These are phyloP conservation scores for Chytriomyces sp. DNA, from an alignment of 192 early-diverging fungal genomes.

Conservation along the genomic window DNA sequence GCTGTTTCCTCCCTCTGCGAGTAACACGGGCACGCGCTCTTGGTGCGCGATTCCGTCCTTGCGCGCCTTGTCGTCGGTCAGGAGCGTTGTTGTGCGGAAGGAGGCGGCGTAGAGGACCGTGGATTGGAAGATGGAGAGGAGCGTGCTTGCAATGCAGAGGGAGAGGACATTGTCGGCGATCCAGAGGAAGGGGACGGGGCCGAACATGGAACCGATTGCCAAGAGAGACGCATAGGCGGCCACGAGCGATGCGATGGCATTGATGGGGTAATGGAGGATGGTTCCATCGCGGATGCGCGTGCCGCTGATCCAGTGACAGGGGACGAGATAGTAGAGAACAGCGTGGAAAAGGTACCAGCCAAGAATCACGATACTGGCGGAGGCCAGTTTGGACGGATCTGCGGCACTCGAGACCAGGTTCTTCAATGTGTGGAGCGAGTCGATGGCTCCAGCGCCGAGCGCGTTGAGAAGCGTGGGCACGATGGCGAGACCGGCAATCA, in stretches of 20 bases:
- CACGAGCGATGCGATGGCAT: conserved; percentile 49
- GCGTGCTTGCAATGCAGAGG: conserved; percentile 62
- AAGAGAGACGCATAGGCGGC: conserved; percentile 50
- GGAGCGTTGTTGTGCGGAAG: conserved; percentile 58
- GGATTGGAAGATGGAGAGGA: conserved; percentile 67
- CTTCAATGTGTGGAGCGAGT: conserved; percentile 42
- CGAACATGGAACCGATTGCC: conserved; percentile 47
- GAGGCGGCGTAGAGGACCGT: conserved; percentile 67
- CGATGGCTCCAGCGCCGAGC: too few relatives aligned
- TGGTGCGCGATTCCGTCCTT: not conserved
- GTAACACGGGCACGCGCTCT: conserved; percentile 50
- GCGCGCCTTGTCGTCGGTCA: not conserved
- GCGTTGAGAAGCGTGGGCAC: too few relatives aligned
- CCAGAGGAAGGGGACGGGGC: conserved; percentile 72
- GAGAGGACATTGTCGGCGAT: conserved; percentile 79
- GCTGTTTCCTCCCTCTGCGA: conserved; percentile 88
- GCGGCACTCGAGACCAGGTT: too few relatives aligned
- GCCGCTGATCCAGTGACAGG: conserved; percentile 43
- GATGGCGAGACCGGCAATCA: too few relatives aligned
- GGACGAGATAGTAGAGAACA: not conserved
- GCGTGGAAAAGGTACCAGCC: not conserved
- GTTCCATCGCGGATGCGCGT: conserved; percentile 70
- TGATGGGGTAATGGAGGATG: conserved; percentile 80
- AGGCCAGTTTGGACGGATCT: too few relatives aligned
- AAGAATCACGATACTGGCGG: not conserved